Base-by-base conservation (phyloP, 306 rosid genomes). In the Casuarina glauca region DNA sequence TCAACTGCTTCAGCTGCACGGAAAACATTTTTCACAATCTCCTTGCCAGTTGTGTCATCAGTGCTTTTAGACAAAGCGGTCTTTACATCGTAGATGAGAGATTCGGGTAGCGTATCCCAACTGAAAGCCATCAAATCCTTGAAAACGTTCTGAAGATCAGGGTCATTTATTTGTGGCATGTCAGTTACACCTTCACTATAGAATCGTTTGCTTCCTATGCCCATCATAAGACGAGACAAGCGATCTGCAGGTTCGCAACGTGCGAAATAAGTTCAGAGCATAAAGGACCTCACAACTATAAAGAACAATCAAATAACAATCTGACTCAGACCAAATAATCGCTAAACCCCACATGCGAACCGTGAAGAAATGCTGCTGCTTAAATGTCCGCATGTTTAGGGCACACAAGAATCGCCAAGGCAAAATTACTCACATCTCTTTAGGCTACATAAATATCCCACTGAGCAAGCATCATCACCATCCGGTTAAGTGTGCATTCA, bases 1-100 rank as follows among this genome's bases (percentile, higher is more conserved):
- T 92, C 97, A 74, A 74, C 85, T 73, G 98, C 98, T 79, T 83
- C 84, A 0, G 98, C 97, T 0, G 97, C 93, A 2, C 93, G 93
- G 60, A 89, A 86, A 70, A 95, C 92, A 83, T 89, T 92, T 5
- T 57, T 70, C 42, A 92, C 85, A 57, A 74, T 66, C 78, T 88
- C 91, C 86, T 92, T 92, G 73, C 92, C 97, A 51, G 88, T 54
- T 50, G 84, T 73, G 79, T 95, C 97, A 17, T 87, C 96, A 6
- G 97, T 88, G 55, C 39, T 87, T 82, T 82, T 81, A 32, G 97
- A 87, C 70, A 96, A 80, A 0, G 93, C 97, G 1, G 80, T 62
- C 87, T 91, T 88, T 20, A 76, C 94, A 11, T 82, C 90, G 53
- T 76, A 13, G 74, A 91, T 48, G 2, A 90, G 74, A 77, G 84